Base-by-base conservation (phyloP, 352 stramenopile species). In the Phytophthora constricta region DNA sequence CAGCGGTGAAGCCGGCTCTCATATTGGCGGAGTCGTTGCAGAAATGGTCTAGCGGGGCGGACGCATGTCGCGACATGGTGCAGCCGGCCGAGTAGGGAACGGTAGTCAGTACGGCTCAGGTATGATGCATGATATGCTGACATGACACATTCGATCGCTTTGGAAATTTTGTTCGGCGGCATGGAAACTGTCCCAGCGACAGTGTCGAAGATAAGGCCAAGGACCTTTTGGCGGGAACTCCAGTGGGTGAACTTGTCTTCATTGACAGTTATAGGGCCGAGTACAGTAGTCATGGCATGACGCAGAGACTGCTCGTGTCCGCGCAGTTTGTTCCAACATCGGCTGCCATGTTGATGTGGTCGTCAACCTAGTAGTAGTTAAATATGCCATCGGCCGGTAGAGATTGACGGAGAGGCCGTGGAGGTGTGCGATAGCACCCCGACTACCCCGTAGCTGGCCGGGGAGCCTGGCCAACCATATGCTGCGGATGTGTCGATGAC, bases 11-110 rank as follows among this genome's bases (percentile, higher is more conserved):
- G 48, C 5, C 3, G 10, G 4, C 26, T 8, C 26, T 71, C 63
- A 20, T 22, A 0, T 1, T 8, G 2, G 4, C 39, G 42, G 1
- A 70, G 39, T 2, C 55, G 62, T 37, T 70, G 54, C 0, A 70
- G 47, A 41, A 65, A 70, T 2, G 55, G 37, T 10, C 39, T 45
- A 4, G 53, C 54, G 0, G 62, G 25, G 0, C 55, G 62, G 22
- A 70, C 34, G n/a, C 62, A 70, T 2, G 62, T 70, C 14, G 62
- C 62, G 0, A 70, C 62, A n/a, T 70, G 62, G 1, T 47, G 62
- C 3, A 70, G 27, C 5, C 20, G 34, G 7, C 54, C 62, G 14
- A 70, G 31, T 1, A 69, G 53, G 0, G 61, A 63, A 1, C 55
- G 55, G 34, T 48, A 71, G 10, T 28, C 31, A 11, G 54, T 37